These are phyloP conservation scores for Curvularia hawaiiensis DNA, from an alignment of 2,329 filamentous ascomycete species.

Conservation along the genomic window DNA sequence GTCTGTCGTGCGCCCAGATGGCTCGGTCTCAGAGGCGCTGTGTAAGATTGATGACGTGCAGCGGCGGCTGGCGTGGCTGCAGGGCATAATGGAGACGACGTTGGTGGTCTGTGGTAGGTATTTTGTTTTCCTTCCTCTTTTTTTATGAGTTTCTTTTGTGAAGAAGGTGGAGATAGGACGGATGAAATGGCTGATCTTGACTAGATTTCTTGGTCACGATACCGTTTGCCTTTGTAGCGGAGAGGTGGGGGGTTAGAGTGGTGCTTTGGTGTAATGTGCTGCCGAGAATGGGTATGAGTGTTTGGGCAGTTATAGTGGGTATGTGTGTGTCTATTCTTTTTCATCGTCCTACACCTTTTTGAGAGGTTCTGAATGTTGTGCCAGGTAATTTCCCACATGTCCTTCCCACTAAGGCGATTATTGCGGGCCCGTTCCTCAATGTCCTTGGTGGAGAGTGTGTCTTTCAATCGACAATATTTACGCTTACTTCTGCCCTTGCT, in stretches of 20 bases:
- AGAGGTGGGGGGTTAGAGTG: constrained; percentile 34
- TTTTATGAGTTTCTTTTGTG: background rate
- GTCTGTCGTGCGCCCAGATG: constrained; percentile 40
- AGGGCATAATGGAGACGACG: constrained; percentile 52
- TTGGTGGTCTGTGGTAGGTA: constrained; percentile 44
- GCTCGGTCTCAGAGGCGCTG: constrained; percentile 55
- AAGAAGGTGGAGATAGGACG: too few relatives aligned
- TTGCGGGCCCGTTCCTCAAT: constrained; percentile 38
- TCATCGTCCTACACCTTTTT: background rate
- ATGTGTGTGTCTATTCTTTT: constrained; percentile 17
- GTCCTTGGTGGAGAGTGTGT: constrained; percentile 46
- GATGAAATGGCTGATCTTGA: background rate
- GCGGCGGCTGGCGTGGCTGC: constrained; percentile 57
- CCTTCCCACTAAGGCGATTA: constrained; percentile 39
- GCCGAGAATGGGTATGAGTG: constrained; percentile 36
- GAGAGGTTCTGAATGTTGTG: background rate
- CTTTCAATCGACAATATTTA: constrained; percentile 42
- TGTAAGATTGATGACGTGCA: constrained; percentile 62
- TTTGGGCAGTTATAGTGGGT: constrained; percentile 42
- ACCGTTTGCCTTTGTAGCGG: constrained; percentile 43
- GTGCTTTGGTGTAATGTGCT: constrained; percentile 44
- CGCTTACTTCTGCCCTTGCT: constrained; percentile 40
- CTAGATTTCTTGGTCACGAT: constrained; percentile 44
- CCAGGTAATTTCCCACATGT: constrained; percentile 31
- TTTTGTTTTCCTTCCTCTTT: background rate